Conservation (phyloP, 2,329 filamentous ascomycete species). For the Ascochyta pisi region DNA sequence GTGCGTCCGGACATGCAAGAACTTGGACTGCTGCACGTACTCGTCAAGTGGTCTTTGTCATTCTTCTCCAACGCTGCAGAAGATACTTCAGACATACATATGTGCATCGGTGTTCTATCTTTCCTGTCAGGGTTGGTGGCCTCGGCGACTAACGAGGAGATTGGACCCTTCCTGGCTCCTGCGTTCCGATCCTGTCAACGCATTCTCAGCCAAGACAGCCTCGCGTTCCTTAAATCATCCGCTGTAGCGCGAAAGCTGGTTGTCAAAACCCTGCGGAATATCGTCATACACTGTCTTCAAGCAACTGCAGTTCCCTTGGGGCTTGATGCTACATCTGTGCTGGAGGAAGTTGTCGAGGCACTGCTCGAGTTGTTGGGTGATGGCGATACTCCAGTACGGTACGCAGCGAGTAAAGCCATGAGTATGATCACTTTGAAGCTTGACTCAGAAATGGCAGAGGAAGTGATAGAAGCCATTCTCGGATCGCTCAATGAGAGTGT, state of each 20-base stretch:
- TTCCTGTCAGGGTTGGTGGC: slow-evolving; percentile 78
- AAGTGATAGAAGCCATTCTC: slow-evolving; percentile 87
- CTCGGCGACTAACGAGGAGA: slow-evolving; percentile 75
- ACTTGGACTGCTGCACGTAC: slow-evolving; percentile 70
- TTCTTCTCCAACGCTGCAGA: slow-evolving; percentile 60
- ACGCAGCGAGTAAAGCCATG: slow-evolving; percentile 90
- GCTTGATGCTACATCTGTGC: slow-evolving; percentile 47
- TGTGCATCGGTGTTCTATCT: slow-evolving; percentile 78
- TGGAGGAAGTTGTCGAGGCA: slow-evolving; percentile 84
- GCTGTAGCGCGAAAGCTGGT: slow-evolving; percentile 81
- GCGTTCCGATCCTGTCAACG: slow-evolving; percentile 72
- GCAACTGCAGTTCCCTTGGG: slow-evolving; percentile 36
- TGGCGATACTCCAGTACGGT: slow-evolving; percentile 87
- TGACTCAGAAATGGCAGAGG: slow-evolving; percentile 77
- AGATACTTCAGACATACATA: slow-evolving; percentile 66
- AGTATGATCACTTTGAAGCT: slow-evolving; percentile 85
- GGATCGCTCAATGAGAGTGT: slow-evolving; percentile 70
- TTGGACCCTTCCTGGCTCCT: slow-evolving; percentile 68
- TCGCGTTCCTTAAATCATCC: slow-evolving; percentile 69
- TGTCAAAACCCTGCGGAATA: slow-evolving; percentile 82
- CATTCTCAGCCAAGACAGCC: slow-evolving; percentile 61
- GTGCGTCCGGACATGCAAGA: slow-evolving; percentile 88
- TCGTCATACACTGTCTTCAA: slow-evolving; percentile 70
- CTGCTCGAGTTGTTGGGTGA: slow-evolving; percentile 81
- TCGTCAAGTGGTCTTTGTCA: slow-evolving; percentile 74